Evolutionary conservation across 805 yeast species (phyloP).

Genomic region (Citeromyces matritensis): DNA sequence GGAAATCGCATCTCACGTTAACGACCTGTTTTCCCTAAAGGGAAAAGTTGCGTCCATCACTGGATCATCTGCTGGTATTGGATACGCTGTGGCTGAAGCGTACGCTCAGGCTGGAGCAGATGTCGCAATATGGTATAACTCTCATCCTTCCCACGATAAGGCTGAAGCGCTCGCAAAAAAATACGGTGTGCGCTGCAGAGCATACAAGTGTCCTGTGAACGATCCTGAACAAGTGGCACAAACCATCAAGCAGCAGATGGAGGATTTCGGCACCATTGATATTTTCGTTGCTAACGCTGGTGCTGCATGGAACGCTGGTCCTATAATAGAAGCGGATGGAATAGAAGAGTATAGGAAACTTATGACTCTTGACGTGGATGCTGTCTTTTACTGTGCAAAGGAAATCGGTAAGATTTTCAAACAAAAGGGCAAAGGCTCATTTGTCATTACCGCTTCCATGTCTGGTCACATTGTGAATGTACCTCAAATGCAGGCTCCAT

Average conservation of each 20-base stretch:
- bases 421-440: constrained; percentile 60
- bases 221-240: constrained; percentile 31
- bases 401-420: constrained; percentile 59
- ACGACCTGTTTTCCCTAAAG: constrained; percentile 60
- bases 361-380: constrained; percentile 62
- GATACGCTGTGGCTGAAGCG: constrained; percentile 68
- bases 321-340: constrained; percentile 26
- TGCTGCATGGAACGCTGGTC: constrained; percentile 64
- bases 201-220: constrained; percentile 47
- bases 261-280: constrained; percentile 71
- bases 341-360: constrained; percentile 56
- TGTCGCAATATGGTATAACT: constrained; percentile 55
- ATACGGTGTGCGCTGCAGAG: constrained; percentile 47
- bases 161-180: constrained; percentile 38
- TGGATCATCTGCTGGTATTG: constrained; percentile 80
- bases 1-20: constrained; percentile 28
- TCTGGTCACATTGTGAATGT: constrained; percentile 77
- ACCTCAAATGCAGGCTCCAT: constrained; percentile 78
- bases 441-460: constrained; percentile 81
- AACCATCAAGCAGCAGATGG: constrained; percentile 31
- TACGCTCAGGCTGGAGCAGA: constrained; percentile 83
- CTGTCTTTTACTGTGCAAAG: constrained; percentile 71
- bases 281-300: constrained; percentile 87
- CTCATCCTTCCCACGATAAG: constrained; percentile 46
- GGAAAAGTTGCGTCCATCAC: constrained; percentile 79